phyloP scores from a whole-genome alignment of 106 monocot species.

The Allium fistulosum region DNA sequence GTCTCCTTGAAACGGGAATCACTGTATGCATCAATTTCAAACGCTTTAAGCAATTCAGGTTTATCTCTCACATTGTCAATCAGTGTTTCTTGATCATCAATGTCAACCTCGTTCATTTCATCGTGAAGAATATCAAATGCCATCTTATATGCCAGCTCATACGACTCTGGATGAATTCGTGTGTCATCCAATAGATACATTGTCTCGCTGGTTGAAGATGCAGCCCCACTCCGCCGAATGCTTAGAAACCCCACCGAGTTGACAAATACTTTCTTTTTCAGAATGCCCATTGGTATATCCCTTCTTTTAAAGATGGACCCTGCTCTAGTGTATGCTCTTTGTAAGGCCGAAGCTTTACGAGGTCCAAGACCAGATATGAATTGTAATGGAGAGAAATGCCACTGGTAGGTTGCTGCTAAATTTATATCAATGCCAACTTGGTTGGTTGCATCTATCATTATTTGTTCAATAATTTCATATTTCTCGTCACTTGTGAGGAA shows the following conservation, averaged over 20 bases:
- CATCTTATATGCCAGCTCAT: conserved; percentile 73
- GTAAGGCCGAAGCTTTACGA: conserved; percentile 81
- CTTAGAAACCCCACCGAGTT: conserved; percentile 82
- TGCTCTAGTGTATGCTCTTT: conserved; percentile 66
- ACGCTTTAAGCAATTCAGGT: conserved; percentile 39
- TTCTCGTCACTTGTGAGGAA: conserved; percentile 86
- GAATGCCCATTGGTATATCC: conserved; percentile 69
- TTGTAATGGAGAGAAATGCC: conserved; percentile 88
- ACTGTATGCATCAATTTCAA: conserved; percentile 67
- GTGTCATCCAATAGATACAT: conserved; percentile 93
- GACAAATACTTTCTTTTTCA: conserved; percentile 87
- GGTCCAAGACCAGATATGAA: conserved; percentile 94
- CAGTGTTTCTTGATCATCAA: conserved; percentile 66
- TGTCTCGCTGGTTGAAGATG: conserved; percentile 47
- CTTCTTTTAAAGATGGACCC: conserved; percentile 74
- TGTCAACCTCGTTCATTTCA: conserved; percentile 67
- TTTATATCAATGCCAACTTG: conserved; percentile 90
- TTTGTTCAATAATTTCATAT: conserved; percentile 84
- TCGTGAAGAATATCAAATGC: conserved; percentile 56
- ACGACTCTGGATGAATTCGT: conserved; percentile 98
- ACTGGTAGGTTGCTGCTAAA: conserved; percentile 88
- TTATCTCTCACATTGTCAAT: conserved; percentile 80
- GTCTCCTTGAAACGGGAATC: conserved; percentile 19
- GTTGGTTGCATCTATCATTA: conserved; percentile 96
- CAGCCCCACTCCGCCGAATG: conserved; percentile 70